Evolutionary conservation across 257 asterid species (phyloP).

Genomic region (Lycium barbarum): DNA sequence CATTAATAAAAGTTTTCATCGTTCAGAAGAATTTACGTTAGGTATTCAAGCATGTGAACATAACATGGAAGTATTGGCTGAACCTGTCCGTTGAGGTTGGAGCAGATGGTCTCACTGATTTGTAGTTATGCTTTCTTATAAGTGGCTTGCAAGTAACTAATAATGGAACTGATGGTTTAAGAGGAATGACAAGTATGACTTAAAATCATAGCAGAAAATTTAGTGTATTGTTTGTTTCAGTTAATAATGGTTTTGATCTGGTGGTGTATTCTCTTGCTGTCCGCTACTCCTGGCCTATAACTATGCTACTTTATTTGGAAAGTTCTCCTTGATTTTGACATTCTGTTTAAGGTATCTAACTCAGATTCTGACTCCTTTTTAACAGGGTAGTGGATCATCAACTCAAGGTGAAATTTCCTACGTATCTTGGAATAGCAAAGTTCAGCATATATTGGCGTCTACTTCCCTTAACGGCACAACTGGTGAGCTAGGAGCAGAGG

Average conservation of each 20-base stretch:
- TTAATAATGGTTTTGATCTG: constrained; percentile 22
- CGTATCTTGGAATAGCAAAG: constrained; percentile 92
- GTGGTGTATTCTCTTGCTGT: constrained; percentile 2
- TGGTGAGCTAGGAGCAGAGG: constrained; percentile 56
- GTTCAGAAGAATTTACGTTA: background rate
- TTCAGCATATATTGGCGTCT: constrained; percentile 88
- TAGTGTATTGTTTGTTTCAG: background rate
- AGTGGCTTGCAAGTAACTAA: constrained; percentile 1
- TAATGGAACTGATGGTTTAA: constrained; percentile 4
- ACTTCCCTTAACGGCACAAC: constrained; percentile 92
- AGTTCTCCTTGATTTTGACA: constrained; percentile 7
- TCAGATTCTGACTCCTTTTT: constrained; percentile 30
- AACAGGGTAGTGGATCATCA: constrained; percentile 91
- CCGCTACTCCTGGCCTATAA: background rate
- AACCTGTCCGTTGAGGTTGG: background rate
- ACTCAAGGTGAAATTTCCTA: constrained; percentile 94
- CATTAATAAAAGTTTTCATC: background rate
- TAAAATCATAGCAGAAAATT: constrained; percentile 3
- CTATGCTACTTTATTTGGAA: background rate
- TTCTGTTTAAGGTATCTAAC: background rate
- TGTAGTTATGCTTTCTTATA: constrained; percentile 10
- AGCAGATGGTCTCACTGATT: constrained; percentile 1
- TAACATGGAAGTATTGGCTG: background rate
- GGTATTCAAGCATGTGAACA: constrained; percentile 15
- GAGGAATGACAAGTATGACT: background rate